Evolutionary conservation across 306 rosid species (phyloP).

Genomic region (Hylodesmum podocarpum): DNA sequence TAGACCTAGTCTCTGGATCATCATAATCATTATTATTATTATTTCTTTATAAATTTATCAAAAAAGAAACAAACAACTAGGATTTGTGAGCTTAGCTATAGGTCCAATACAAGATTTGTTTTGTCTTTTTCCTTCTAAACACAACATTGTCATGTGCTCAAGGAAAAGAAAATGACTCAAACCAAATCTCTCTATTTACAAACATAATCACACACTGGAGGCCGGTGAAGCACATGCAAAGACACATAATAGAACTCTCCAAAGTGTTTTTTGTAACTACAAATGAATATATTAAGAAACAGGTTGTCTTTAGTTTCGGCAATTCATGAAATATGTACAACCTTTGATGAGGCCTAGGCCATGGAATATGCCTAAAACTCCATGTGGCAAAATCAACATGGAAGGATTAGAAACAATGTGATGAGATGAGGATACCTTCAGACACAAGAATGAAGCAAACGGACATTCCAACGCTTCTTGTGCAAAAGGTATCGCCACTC

Average conservation of each 20-base stretch:
- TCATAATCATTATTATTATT: not conserved
- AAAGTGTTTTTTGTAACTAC: not conserved
- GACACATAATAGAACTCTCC: conserved; percentile 24
- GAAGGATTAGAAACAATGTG: conserved; percentile 31
- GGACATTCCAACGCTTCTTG: conserved; percentile 53
- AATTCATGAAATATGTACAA: conserved; percentile 31
- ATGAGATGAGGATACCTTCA: conserved; percentile 28
- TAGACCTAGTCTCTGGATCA: not conserved
- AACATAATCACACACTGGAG: not conserved
- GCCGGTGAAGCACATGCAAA: conserved; percentile 43
- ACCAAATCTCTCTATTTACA: conserved; percentile 14
- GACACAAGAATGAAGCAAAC: conserved; percentile 19
- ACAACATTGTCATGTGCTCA: conserved; percentile 8
- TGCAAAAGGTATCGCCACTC: conserved; percentile 39
- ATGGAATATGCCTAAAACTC: conserved; percentile 4
- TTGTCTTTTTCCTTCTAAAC: not conserved
- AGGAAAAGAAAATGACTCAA: not conserved
- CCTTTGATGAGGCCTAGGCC: conserved; percentile 18
- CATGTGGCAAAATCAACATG: conserved; percentile 43
- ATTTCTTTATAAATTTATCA: not conserved
- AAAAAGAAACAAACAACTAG: conserved; percentile 9
- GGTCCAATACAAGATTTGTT: not conserved
- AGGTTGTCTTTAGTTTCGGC: conserved; percentile 41
- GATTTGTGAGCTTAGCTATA: conserved; percentile 17
- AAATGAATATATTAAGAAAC: conserved; percentile 21